These are phyloP conservation scores for Aspergillus cristatus DNA, from an alignment of 495 filamentous ascomycete genomes.

Conservation along the genomic window DNA sequence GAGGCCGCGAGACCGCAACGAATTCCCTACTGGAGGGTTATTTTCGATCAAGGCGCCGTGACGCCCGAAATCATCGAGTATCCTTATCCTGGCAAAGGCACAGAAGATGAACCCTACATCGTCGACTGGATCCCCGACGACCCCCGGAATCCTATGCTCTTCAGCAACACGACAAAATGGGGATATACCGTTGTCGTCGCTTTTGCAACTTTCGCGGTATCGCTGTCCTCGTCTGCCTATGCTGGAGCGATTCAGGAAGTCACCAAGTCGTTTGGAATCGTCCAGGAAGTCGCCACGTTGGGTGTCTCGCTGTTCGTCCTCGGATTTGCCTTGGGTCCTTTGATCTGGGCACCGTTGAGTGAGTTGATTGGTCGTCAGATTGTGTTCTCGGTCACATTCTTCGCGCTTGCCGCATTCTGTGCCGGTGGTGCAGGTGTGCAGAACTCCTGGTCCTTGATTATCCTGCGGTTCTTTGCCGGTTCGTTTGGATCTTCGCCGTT, in stretches of 20 bases:
- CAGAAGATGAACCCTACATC: conserved; percentile 55
- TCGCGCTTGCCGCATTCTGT: conserved; percentile 51
- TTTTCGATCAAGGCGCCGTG: conserved; percentile 18
- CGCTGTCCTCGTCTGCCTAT: conserved; percentile 63
- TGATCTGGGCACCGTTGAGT: conserved; percentile 38
- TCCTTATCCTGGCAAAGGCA: conserved; percentile 52
- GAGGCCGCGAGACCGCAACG: conserved; percentile 5
- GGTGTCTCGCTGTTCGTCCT: conserved; percentile 48
- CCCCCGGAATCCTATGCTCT: conserved; percentile 52
- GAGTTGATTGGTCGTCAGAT: conserved; percentile 60
- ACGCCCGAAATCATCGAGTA: conserved; percentile 40
- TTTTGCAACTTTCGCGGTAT: conserved; percentile 58
- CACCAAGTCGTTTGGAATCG: conserved; percentile 34
- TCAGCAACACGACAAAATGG: conserved; percentile 49
- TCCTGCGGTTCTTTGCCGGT: conserved; percentile 64
- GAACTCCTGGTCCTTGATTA: conserved; percentile 52
- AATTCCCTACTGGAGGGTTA: conserved; percentile 21
- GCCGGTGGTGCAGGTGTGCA: conserved; percentile 47
- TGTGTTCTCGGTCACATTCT: conserved; percentile 51
- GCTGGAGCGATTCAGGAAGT: conserved; percentile 49
- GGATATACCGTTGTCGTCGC: conserved; percentile 48
- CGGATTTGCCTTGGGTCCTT: conserved; percentile 20
- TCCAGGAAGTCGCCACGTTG: conserved; percentile 37
- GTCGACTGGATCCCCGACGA: conserved; percentile 59
- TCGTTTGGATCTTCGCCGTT: conserved; percentile 58